Conservation (phyloP, 495 filamentous ascomycete genomes). For the Saxispiralis lemnorum region DNA sequence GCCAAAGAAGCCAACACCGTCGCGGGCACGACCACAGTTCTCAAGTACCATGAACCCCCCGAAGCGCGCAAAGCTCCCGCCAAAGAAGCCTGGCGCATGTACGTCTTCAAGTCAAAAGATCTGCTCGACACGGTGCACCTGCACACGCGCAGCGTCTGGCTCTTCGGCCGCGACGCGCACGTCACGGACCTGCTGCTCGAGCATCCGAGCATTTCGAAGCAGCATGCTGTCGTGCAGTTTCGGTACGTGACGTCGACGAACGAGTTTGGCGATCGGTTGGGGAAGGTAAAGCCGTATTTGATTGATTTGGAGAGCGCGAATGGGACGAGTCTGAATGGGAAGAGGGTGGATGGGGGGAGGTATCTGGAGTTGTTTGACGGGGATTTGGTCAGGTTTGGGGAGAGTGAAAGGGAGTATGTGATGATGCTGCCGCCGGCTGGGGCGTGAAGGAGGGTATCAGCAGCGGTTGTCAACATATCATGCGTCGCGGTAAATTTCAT, state of each 20-base stretch:
- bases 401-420: conserved; percentile 48
- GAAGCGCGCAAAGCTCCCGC: conserved; percentile 77
- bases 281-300: conserved; percentile 72
- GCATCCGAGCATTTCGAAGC: conserved; percentile 81
- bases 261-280: conserved; percentile 68
- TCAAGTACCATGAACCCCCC: conserved; percentile 92
- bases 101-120: conserved; percentile 76
- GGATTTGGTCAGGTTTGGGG: conserved; percentile 75
- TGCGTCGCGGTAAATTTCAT: no score
- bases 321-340: conserved; percentile 67
- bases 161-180: conserved; percentile 60
- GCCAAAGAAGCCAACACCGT: conserved; percentile 81
- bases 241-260: conserved; percentile 64
- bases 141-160: conserved; percentile 63
- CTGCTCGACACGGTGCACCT: conserved; percentile 67
- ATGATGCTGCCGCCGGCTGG: conserved; percentile 24
- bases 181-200: conserved; percentile 74
- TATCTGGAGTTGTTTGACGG: conserved; percentile 77
- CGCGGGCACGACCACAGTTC: conserved; percentile 43
- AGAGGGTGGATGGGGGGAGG: conserved; percentile 50
- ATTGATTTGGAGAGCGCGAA: conserved; percentile 91
- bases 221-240: conserved; percentile 92
- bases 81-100: conserved; percentile 69
- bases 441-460: no score
- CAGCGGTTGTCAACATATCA: no score